Evolutionary conservation across 495 filamentous ascomycete species (phyloP), one percentile per base, ranked within the genome.

Genomic region (Usnea hakonensis): DNA sequence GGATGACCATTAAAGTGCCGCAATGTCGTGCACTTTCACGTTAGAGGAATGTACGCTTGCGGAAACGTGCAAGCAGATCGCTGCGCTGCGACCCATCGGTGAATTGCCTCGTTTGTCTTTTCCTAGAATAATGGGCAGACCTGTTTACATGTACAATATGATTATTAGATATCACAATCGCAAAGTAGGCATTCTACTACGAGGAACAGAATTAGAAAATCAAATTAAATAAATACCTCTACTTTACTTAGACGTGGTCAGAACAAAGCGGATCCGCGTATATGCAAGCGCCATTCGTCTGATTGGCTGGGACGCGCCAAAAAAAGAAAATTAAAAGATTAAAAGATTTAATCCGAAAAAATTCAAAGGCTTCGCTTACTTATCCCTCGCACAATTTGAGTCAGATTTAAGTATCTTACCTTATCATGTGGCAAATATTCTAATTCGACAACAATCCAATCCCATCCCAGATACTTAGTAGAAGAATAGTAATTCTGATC

Each of bases 31-130:
- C 48, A 32, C 50, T 35, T 6, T 54, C 6, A n/a, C n/a, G 50
- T 55, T 55, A 28, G 11, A 36, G 16, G 53, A 55, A 55, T 55
- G 53, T 55, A 36, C 52, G 52, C 53, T 55, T 55, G 53, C 53
- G 32, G 53, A 35, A 30, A 36, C 52, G 52, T 55, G 28, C 52
- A 55, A 36, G 7, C n/a, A 28, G 43, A 46, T 46, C 21, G n/a
- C n/a, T 23, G 21, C n/a, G 28, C 28, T 48, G 13, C 35, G 35
- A 36, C 26, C 2, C 13, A 30, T n/a, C n/a, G n/a, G n/a, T n/a
- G n/a, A n/a, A n/a, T n/a, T n/a, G n/a, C n/a, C n/a, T n/a, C n/a
- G 23, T 50, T 50, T 17, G 46, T 30, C 26, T 50, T 32, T 11
- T 32, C 46, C 23, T 11, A 13, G 10, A 28, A 4, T n/a, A n/a